Base-by-base conservation (phyloP, 164 flowering plant species). In the Sextonia rubra region DNA sequence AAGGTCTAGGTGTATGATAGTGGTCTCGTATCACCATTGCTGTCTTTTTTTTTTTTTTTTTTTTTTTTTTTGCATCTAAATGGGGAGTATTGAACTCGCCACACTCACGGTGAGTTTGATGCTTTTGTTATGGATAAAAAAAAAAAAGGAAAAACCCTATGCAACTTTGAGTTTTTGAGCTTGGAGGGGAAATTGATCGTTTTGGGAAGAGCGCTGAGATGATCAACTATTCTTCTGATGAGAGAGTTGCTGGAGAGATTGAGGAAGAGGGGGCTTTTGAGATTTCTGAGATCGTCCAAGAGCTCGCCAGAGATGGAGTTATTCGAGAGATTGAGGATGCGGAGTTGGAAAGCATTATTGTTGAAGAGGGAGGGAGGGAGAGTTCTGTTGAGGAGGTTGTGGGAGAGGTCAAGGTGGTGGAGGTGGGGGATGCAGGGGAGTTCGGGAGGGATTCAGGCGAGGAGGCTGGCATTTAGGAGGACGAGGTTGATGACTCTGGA, bases 211-310 rank as follows among this genome's bases (percentile, higher is more conserved):
- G 78, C 12, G 0, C 83, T 73, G 29, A 92, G 75, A 68, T 75
- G 79, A 29, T 56, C 49, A 11, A 97, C 98, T 55, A 95, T 14
- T 0, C 49, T 77, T 24, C 99, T 98, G 47, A 86, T 77, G 44
- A 95, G 73, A 29, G 96, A 92, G 75, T 93, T 93, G 66, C 83
- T 87, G 0, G 99, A 95, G 24, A 93, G 83, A 79, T 95, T 90
- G 15, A 95, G 85, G n/a, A 76, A 25, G 52, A 85, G 81, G 17
- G 93, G 93, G 27, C 66, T 85, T 12, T 68, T 69, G 0, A 90
- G 75, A 20, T 64, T 74, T 1, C 74, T 82, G 5, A 83, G 55
- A 3, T 71, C 55, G 73, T 79, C 89, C 12, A 93, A 88, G 3
- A 93, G 71, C 75, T 74, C 80, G n/a, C 97, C 97, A 22, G 95